A percentile compares a stretch with the other conserved stretches of the same genome.
Conservation (phyloP, 2,329 filamentous ascomycete species). For the Tolypocladium ophioglossoides region DNA sequence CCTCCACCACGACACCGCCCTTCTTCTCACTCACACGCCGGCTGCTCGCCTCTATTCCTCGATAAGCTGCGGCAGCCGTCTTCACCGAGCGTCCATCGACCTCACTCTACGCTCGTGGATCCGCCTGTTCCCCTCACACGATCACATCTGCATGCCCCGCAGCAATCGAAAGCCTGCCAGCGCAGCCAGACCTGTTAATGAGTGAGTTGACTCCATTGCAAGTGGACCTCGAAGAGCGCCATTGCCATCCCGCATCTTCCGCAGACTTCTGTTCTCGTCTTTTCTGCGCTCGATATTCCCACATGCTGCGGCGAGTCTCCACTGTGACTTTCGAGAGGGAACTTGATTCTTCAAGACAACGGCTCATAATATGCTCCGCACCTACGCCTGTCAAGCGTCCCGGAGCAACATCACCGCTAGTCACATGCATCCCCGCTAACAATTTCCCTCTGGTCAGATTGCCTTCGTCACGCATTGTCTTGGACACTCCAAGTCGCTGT, state of each 20-base stretch:
- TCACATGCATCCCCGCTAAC: not conserved
- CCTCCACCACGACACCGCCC: too few relatives aligned
- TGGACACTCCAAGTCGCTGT: not conserved
- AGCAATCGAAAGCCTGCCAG: not conserved
- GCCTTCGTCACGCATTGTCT: not conserved
- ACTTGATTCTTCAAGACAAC: not conserved
- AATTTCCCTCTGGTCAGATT: not conserved
- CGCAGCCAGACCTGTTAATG: not conserved
- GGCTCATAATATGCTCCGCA: too few relatives aligned
- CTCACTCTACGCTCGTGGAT: not conserved
- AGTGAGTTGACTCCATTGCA: not conserved
- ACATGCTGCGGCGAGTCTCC: not conserved
- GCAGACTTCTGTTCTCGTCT: not conserved
- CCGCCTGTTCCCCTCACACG: not conserved
- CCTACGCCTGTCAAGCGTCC: not conserved
- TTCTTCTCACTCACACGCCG: not conserved
- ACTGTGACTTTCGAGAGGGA: not conserved
- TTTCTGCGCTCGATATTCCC: not conserved
- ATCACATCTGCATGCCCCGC: not conserved
- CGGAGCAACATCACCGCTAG: not conserved
- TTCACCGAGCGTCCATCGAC: not conserved
- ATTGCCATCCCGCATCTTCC: not conserved
- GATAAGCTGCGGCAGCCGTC: not conserved
- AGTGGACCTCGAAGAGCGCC: not conserved
- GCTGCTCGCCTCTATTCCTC: not conserved